Evolutionary conservation across 2,329 filamentous ascomycete species (phyloP), one percentile per base, ranked within the genome.

Genomic region (Neonectria sp.): DNA sequence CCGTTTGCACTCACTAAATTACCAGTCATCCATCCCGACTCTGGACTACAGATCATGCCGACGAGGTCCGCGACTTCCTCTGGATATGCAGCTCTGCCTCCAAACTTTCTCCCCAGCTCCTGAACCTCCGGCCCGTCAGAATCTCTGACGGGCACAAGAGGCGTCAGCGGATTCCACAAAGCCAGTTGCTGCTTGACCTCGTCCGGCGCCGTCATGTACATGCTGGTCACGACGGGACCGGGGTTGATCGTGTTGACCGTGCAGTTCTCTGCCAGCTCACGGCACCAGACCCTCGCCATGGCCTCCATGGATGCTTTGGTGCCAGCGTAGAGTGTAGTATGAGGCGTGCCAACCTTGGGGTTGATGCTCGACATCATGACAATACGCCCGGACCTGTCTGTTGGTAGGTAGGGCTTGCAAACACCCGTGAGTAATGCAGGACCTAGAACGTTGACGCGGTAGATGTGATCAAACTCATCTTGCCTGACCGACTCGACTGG

Each of bases 1-100:
- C 90, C 90, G 72, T 92, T 92, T 6, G 89, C 89, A 78, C 88
- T 91, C 15, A 92, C 84, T 52, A 91, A 85, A 73, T 86, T 89
- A 13, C 90, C 90, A 0, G 90, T 92, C 70, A 88, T 89, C 89
- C 90, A 92, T 1, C 83, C 85, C 29, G 84, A 85, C 76, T 92
- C 90, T 2, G 85, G 85, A 12, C 85, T 85, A 75, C 89, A 91
- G n/a, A 92, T 82, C 89, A 92, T 91, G 8, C 85, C 89, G 35
- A 92, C 87, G 3, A 91, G 85, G 2, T 89, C 90, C 0, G 90
- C 90, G 79, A 92, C 83, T 78, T 92, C 90, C 68, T 86, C 84
- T 11, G 89, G 88, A 75, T 91, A 92, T 4, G 84, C 90, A 4
- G 85, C 85, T 63, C 86, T 83, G 43, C 84, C 80, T 0, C 83